Percentiles rank a stretch among this genome's conserved stretches.
Evolutionary conservation across 2,329 filamentous ascomycete species (phyloP).

Genomic region (Scytalidium lignicola): DNA sequence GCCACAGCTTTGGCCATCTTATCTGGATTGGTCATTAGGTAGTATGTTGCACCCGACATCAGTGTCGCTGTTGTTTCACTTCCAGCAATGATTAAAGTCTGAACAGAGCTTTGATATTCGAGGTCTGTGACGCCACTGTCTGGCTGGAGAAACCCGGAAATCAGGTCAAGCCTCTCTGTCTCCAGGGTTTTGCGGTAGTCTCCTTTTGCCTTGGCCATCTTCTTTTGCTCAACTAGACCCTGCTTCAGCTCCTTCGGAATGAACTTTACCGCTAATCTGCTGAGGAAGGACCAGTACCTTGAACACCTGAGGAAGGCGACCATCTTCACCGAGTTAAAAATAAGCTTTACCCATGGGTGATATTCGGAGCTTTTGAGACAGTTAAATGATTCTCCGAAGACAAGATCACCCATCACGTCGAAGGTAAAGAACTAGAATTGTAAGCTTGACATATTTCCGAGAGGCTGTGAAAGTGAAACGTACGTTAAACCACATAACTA

Average conservation of each 20-base stretch:
- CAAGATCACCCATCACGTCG: slow-evolving; percentile 37
- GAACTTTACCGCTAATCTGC: slow-evolving; percentile 11
- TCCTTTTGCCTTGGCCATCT: slow-evolving; percentile 16
- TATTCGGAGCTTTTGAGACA: slow-evolving; percentile 27
- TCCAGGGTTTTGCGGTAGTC: slow-evolving; percentile 6
- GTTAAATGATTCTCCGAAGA: slow-evolving; percentile 35
- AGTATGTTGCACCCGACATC: slow-evolving; percentile 30
- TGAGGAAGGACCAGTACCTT: slow-evolving; percentile 10
- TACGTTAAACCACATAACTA: slow-evolving; percentile 9
- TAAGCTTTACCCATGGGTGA: slow-evolving; percentile 23
- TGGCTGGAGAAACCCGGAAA: slow-evolving; percentile 28
- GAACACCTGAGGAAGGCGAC: slow-evolving; percentile 16
- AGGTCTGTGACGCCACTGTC: slow-evolving; percentile 8
- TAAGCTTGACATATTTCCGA: too few relatives aligned
- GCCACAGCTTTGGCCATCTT: slow-evolving; percentile 31
- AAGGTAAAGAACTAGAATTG: slow-evolving; percentile 25
- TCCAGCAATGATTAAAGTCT: slow-evolving; percentile 28
- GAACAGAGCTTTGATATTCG: slow-evolving; percentile 11
- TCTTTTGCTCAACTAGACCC: slow-evolving; percentile 3
- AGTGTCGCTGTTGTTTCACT: slow-evolving; percentile 36
- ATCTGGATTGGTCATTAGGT: slow-evolving; percentile 11
- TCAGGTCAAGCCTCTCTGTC: slow-evolving; percentile 24
- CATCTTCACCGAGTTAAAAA: slow-evolving; percentile 19
- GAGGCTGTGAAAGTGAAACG: too few relatives aligned
- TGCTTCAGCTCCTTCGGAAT: slow-evolving; percentile 12